phyloP scores from a whole-genome alignment of 129 eudicot genomes.

The Tagetes patula region DNA sequence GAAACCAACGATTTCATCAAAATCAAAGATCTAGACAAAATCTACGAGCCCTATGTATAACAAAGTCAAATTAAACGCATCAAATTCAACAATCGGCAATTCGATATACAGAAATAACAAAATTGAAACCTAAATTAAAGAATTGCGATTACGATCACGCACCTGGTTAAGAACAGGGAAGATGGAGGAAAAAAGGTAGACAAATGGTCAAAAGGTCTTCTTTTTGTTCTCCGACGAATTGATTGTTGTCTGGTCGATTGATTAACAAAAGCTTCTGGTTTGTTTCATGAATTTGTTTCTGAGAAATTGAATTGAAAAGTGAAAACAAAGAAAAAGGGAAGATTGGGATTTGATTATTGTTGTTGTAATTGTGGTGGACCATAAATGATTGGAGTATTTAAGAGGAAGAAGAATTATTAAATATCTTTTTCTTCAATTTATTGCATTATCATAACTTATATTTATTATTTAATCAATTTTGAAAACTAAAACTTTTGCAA shows the following conservation, averaged over 20 bases:
- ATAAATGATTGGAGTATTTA: constrained; percentile 30
- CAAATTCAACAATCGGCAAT: background rate
- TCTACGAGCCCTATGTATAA: background rate
- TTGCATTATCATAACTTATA: constrained; percentile 7
- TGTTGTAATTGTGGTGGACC: constrained; percentile 35
- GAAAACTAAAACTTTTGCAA: background rate
- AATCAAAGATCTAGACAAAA: constrained; percentile 18
- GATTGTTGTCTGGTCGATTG: constrained; percentile 14
- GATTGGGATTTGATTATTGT: constrained; percentile 9
- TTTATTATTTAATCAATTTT: constrained; percentile 4
- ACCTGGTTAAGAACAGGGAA: constrained; percentile 14
- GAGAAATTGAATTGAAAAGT: background rate
- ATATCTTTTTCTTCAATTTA: constrained; percentile 1
- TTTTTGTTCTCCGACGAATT: background rate
- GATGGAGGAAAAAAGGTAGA: background rate
- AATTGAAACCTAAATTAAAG: background rate
- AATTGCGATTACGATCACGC: background rate
- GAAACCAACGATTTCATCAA: background rate
- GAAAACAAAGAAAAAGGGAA: background rate
- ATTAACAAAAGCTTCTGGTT: constrained; percentile 1
- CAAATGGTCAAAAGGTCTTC: constrained; percentile 13
- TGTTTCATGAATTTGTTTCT: background rate
- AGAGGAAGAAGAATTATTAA: background rate
- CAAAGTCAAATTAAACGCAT: background rate
- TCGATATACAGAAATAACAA: background rate